Evolutionary conservation across 1,139 yeast genomes (phyloP).

Genomic region (Blastobotrys petasosporus): DNA sequence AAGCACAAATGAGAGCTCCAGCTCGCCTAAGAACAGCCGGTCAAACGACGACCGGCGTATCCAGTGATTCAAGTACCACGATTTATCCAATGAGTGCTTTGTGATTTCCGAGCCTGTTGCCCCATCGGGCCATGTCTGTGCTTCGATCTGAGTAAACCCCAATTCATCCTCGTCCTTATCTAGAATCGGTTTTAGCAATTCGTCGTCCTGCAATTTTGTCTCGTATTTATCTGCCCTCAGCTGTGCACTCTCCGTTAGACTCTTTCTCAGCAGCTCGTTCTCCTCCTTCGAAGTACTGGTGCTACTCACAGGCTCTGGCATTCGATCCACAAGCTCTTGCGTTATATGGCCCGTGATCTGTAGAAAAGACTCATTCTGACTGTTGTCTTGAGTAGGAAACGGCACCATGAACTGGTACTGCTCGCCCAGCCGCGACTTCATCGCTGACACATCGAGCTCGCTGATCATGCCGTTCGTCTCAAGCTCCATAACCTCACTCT

Average conservation of each 20-base stretch:
- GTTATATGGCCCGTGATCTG: constrained; percentile 23
- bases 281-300: constrained; percentile 40
- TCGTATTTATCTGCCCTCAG: constrained; percentile 15
- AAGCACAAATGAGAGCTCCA: constrained; percentile 38
- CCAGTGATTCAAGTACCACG: constrained; percentile 38
- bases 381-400: constrained; percentile 21
- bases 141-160: constrained; percentile 37
- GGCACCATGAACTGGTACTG: constrained; percentile 33
- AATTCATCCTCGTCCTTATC: constrained; percentile 32
- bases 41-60: constrained; percentile 21
- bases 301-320: constrained; percentile 33
- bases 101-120: constrained; percentile 34
- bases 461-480: constrained; percentile 27
- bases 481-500: constrained; percentile 27
- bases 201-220: constrained; percentile 23
- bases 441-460: constrained; percentile 29
- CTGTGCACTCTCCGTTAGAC: constrained; percentile 27
- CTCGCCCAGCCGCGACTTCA: constrained; percentile 23
- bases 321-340: constrained; percentile 15
- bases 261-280: constrained; percentile 31
- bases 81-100: constrained; percentile 39
- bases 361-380: constrained; percentile 25
- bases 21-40: constrained; percentile 35
- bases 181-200: constrained; percentile 30
- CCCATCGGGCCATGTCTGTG: constrained; percentile 34